These are phyloP conservation scores for Hamamelis virginiana DNA, from an alignment of 164 flowering plant genomes.

Conservation along the genomic window DNA sequence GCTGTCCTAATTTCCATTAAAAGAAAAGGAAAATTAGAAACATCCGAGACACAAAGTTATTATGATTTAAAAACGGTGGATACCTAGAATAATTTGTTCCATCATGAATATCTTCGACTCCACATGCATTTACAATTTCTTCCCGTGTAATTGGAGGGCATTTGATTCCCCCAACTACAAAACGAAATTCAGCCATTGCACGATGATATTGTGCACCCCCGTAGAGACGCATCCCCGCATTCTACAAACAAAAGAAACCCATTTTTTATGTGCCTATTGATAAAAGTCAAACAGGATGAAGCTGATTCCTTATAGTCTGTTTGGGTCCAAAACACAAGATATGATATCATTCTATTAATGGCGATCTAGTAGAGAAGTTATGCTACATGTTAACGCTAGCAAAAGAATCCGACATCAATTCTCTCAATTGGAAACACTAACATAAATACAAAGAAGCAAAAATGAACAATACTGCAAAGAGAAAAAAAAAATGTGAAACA, in stretches of 20 bases:
- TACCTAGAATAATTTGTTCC: constrained; percentile 98
- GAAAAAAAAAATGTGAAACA: too few relatives aligned
- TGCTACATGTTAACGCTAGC: background rate
- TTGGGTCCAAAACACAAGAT: background rate
- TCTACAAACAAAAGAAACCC: constrained; percentile 38
- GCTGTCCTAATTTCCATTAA: constrained; percentile 62
- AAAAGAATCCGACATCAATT: background rate
- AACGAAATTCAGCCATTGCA: constrained; percentile 99
- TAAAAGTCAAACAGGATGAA: background rate
- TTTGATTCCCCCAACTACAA: constrained; percentile 91
- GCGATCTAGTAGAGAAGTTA: background rate
- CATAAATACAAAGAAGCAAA: background rate
- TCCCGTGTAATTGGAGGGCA: constrained; percentile 95
- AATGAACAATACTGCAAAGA: background rate
- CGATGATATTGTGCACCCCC: constrained; percentile 99
- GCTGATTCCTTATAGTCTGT: background rate
- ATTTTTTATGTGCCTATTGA: background rate
- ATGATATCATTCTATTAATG: background rate
- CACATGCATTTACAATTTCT: constrained; percentile 99
- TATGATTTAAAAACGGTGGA: background rate
- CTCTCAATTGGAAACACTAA: background rate
- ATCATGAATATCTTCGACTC: constrained; percentile 98
- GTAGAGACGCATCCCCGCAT: constrained; percentile 98
- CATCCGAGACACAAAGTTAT: background rate
- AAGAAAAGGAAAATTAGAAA: background rate